Evolutionary conservation across 306 rosid species (phyloP), one percentile per base, ranked within the genome.

Genomic region (Psophocarpus tetragonolobus): DNA sequence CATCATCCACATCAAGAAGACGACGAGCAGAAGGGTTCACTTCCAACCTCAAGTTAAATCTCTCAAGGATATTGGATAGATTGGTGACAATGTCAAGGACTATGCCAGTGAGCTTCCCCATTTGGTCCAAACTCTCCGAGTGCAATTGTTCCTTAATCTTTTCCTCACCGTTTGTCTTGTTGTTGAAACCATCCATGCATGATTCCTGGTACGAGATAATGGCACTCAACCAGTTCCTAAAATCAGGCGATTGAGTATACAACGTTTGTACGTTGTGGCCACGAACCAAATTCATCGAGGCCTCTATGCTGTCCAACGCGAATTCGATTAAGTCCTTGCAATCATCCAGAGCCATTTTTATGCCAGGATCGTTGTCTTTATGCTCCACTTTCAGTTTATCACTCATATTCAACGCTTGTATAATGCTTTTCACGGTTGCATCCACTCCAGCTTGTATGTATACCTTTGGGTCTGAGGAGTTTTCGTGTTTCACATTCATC

Each of bases 171-270:
- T 78, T 77, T 7, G 74, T 76, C 5, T 45, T 72, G 1, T 38
- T 30, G 1, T 86, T 78, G 0, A 84, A 77, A 0, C 90, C 90
- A 3, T 89, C 94, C 33, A 75, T 73, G 71, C 97, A 93, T 0
- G 94, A 58, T 15, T 86, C 69, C 0, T 89, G 88, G 71, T 85
- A 93, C 1, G 93, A 81, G 75, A 90, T 65, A 14, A 88, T 87
- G 0, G 94, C 82, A 4, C 91, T 87, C 41, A 93, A 63, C 98
- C 98, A 93, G 8, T 78, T 90, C 75, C 79, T 88, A 36, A 93
- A 81, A 48, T 91, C 96, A 5, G 77, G 82, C 0, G 78, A 0
- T 21, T 76, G 88, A 8, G 84, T 87, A 6, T 45, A 27, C n/a
- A 91, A 0, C 5, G 78, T 64, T 39, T 82, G 84, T 30, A 86